Percentiles rank a stretch among this genome's conserved stretches.
Evolutionary conservation across 306 rosid species (phyloP).

Genomic region (Rosa multiflora): DNA sequence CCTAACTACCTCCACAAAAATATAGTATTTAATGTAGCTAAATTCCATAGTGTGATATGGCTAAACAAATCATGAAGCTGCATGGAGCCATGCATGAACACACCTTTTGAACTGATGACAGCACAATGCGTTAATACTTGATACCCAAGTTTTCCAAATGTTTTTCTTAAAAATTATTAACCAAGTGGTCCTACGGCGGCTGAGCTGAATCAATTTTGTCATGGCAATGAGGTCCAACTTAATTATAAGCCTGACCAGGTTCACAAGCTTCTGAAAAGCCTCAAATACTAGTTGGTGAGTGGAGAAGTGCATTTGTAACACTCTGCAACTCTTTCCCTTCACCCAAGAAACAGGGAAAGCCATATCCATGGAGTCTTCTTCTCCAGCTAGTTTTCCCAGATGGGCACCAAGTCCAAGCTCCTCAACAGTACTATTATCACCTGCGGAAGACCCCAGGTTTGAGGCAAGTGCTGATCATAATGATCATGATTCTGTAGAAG

Average conservation of each 20-base stretch:
- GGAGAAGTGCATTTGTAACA: not conserved
- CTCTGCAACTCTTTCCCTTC: not conserved
- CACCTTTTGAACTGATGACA: too few species aligned
- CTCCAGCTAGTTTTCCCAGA: conserved; percentile 15
- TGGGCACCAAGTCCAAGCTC: conserved; percentile 39
- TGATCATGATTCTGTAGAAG: conserved; percentile 14
- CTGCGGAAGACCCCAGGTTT: not conserved
- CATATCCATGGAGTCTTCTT: not conserved
- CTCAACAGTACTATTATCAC: not conserved
- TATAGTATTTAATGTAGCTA: too few species aligned
- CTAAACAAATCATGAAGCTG: too few species aligned
- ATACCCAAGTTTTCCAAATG: too few species aligned
- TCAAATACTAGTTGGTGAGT: not conserved
- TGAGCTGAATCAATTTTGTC: not conserved
- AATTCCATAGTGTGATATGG: too few species aligned
- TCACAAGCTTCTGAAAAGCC: not conserved
- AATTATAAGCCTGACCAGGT: not conserved
- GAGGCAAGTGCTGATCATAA: not conserved
- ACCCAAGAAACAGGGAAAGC: not conserved
- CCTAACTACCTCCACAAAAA: too few species aligned
- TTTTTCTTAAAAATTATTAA: too few species aligned
- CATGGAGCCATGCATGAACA: too few species aligned
- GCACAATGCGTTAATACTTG: too few species aligned
- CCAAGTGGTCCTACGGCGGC: too few species aligned
- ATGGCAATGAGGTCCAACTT: not conserved